These are phyloP conservation scores for Crithidia mellificae DNA, from an alignment of 208 protist genomes.

Conservation along the genomic window DNA sequence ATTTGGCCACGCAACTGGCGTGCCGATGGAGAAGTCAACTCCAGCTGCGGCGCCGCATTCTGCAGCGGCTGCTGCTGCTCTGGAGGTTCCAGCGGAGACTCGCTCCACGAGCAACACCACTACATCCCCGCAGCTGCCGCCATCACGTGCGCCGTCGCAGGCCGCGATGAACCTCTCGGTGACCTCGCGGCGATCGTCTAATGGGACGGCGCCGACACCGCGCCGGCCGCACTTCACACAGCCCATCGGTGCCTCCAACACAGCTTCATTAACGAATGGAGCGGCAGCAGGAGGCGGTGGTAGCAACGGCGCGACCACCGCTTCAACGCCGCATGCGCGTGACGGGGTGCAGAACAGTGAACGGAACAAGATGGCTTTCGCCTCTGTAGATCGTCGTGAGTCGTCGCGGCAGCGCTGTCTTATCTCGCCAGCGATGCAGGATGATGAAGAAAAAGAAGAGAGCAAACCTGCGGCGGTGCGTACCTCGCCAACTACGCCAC, in stretches of 20 bases:
- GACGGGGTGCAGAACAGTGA: not conserved
- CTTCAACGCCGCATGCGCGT: not conserved
- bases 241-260: too few species aligned
- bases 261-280: too few species aligned
- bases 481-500: too few species aligned
- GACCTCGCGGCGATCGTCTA: not conserved
- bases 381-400: not conserved
- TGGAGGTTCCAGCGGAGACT: too few species aligned
- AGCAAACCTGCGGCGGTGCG: not conserved
- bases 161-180: not conserved
- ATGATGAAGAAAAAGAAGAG: not conserved
- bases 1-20: not conserved
- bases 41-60: not conserved
- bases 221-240: not conserved
- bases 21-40: not conserved
- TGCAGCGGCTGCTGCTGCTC: not conserved
- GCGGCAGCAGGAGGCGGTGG: not conserved
- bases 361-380: not conserved
- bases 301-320: not conserved
- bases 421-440: constrained; percentile 4
- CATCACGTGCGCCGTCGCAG: not conserved
- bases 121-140: not conserved
- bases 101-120: not conserved
- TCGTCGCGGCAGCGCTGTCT: constrained; percentile 4
- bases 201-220: not conserved